Base-by-base conservation (phyloP, 2,329 filamentous ascomycete genomes). In the Calonectria naviculata region DNA sequence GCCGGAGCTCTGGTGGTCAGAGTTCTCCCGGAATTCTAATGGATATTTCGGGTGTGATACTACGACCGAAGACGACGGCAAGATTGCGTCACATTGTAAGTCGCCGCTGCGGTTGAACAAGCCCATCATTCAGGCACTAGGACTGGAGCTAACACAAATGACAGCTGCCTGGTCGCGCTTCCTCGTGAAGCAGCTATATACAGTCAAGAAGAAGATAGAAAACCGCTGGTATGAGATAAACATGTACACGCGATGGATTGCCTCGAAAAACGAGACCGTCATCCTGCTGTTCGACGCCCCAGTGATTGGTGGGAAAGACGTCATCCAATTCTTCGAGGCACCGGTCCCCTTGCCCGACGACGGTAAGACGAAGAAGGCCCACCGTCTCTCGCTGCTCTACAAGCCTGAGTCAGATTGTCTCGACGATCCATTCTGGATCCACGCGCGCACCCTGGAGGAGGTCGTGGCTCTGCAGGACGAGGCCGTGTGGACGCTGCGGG, bases 401-500 rank as follows among this genome's bases (percentile, higher is more conserved):
- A 24, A 26, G 7, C 44, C 54, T 2, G 31, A 38, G 12, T 17
- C 15, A 10, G 34, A 67, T 13, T 47, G n/a, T 12, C 41, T 67
- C 8, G 10, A 3, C 4, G 65, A 67, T 31, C 42, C 56, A 0
- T 67, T 61, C 56, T 67, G 65, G 65, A 34, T 52, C 34, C 54
- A 67, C 26, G 29, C 44, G 29, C 65, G 34, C 12, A 46, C 58
- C 15, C 26, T 67, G 12, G 42, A 47, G 12, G 34, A 61, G 12
- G 34, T 67, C 5, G 44, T 61, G 13, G 15, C 26, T 15, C 44
- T 67, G 21, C 65, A 67, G 10, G 54, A 67, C 44, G 28, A 8
- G 8, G 65, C 65, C 13, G 65, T 67, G 10, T 87, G 86, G 86
- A 69, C 71, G 0, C 78, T 85, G 2, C 80, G 85, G 0, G 68